Percentiles rank a stretch among this genome's conserved stretches.
Conservation (phyloP, 345 rosid species). For the Brassica carinata region DNA sequence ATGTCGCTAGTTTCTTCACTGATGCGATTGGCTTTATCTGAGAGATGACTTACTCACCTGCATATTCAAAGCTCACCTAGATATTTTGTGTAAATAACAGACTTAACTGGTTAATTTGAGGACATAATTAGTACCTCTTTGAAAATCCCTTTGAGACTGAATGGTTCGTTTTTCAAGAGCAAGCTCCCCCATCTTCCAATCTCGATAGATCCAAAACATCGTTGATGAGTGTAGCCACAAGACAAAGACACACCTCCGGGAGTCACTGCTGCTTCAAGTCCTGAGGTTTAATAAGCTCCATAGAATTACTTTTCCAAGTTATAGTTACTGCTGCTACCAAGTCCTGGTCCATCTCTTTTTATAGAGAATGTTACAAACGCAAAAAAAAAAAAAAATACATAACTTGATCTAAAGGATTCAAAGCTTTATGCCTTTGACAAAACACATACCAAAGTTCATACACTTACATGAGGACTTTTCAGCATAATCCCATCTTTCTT, state of each 20-base stretch:
- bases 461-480: too few species aligned
- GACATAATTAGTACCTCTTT: conserved; percentile 55
- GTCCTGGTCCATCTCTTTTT: too few species aligned
- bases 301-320: too few species aligned
- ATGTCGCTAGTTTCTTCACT: conserved; percentile 68
- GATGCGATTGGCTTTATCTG: conserved; percentile 83
- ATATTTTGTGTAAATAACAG: not conserved
- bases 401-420: not conserved
- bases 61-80: not conserved
- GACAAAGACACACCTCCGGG: conserved; percentile 16
- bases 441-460: conserved; percentile 17
- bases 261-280: too few species aligned
- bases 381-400: not conserved
- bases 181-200: conserved; percentile 89
- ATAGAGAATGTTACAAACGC: conserved; percentile 63
- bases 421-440: conserved; percentile 16
- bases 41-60: conserved; percentile 52
- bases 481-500: too few species aligned
- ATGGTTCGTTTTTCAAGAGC: conserved; percentile 57
- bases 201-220: conserved; percentile 93
- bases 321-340: too few species aligned
- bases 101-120: not conserved
- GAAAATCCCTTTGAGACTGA: conserved; percentile 66
- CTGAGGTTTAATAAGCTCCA: too few species aligned
- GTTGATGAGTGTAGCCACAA: conserved; percentile 76